Evolutionary conservation across 805 yeast species (phyloP).

Genomic region (Candida gorgasii): DNA sequence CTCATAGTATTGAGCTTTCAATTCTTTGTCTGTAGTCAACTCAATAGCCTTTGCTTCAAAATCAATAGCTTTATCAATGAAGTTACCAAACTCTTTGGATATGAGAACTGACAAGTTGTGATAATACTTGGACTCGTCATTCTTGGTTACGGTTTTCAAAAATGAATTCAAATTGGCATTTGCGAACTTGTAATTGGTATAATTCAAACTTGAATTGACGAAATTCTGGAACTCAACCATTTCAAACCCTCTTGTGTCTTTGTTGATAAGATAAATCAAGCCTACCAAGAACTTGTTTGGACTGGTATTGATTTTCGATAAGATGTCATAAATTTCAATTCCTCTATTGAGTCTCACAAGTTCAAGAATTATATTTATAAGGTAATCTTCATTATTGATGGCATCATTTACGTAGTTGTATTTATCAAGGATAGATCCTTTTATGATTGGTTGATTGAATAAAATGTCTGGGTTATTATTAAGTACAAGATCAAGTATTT

Average conservation of each 20-base stretch:
- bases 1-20: slow-evolving; percentile 9
- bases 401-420: slow-evolving; percentile 11
- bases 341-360: slow-evolving; percentile 32
- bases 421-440: slow-evolving; percentile 12
- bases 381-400: slow-evolving; percentile 27
- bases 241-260: slow-evolving; percentile 16
- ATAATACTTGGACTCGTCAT: slow-evolving; percentile 11
- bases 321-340: slow-evolving; percentile 44
- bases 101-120: slow-evolving; percentile 14
- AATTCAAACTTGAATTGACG: slow-evolving; percentile 2
- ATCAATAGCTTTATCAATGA: slow-evolving; percentile 11
- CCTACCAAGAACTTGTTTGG: slow-evolving; percentile 32
- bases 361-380: slow-evolving; percentile 35
- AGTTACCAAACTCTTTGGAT: slow-evolving; percentile 4
- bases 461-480: slow-evolving; percentile 1
- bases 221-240: slow-evolving; percentile 12
- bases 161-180: slow-evolving; percentile 8
- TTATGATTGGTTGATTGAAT: slow-evolving; percentile 9
- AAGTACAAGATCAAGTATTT: slow-evolving; percentile 10
- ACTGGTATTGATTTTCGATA: slow-evolving; percentile 39
- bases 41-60: slow-evolving; percentile 14
- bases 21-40: slow-evolving; percentile 2
- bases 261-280: slow-evolving; percentile 31
- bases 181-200: neutral
- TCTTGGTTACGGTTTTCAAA: slow-evolving; percentile 1